Percentiles rank a stretch among this genome's conserved stretches.
Conservation (phyloP, 148 eudicot species). For the Pouteria glomerata region DNA sequence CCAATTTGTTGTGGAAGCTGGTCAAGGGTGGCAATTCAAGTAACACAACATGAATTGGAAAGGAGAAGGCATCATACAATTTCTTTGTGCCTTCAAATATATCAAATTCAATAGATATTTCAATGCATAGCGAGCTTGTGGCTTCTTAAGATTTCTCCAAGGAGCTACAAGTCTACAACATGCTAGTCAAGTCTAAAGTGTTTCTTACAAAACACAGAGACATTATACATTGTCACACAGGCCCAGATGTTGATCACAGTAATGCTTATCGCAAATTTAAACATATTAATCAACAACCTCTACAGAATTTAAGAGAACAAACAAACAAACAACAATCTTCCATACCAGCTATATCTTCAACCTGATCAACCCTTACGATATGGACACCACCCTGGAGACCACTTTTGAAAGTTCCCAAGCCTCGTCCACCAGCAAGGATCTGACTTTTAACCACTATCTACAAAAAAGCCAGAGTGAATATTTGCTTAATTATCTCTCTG, state of each 20-base stretch:
- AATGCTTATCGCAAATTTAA: background rate
- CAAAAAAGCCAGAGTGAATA: constrained; percentile 16
- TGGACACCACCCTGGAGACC: constrained; percentile 94
- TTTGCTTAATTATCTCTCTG: background rate
- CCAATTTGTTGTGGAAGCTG: background rate
- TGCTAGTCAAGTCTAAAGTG: background rate
- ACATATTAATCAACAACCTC: background rate
- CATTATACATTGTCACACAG: background rate
- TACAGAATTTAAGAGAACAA: background rate
- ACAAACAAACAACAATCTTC: constrained; percentile 1
- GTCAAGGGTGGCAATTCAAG: constrained; percentile 4
- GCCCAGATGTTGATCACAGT: background rate
- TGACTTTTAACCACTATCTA: constrained; percentile 98
- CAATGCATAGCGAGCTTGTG: background rate
- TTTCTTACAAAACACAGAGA: background rate
- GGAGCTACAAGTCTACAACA: background rate
- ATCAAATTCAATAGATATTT: background rate
- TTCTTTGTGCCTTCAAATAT: background rate
- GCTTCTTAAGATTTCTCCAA: constrained; percentile 5
- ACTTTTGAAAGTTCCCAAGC: constrained; percentile 86
- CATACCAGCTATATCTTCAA: constrained; percentile 75
- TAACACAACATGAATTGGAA: background rate
- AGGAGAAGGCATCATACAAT: background rate
- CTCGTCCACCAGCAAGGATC: constrained; percentile 97
- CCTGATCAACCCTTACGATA: constrained; percentile 76